Evolutionary conservation across 2,329 filamentous ascomycete species (phyloP), one percentile per base, ranked within the genome.

Genomic region (Alternaria sp.): DNA sequence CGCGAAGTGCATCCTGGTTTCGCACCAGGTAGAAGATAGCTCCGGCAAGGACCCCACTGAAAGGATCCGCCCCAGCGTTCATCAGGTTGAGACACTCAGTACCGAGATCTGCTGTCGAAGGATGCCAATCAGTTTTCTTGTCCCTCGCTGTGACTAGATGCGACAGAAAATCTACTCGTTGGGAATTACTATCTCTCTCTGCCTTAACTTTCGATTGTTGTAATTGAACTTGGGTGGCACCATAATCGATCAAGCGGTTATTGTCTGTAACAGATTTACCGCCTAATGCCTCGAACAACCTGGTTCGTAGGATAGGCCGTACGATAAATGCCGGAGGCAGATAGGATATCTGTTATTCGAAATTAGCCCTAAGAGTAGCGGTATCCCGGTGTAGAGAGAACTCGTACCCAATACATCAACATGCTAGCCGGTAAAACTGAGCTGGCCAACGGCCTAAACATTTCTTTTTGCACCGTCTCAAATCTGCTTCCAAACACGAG

Each of bases 1-100:
- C 65, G 18, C 60, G 18, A 12, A 79, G 70, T 16, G 64, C 65
- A 16, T 60, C 50, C 2, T 70, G 64, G 48, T 81, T 77, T 34
- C 78, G 75, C 4, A 78, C 60, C 10, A 82, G 72, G 63, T 82
- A 81, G 66, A 80, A 80, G 48, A 82, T 65, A 2, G 66, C 66
- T 22, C 71, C 72, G 4, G 70, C 61, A 16, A 78, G 51, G 16
- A 74, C 69, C 25, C 74, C 74, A 7, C 74, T 74, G 9, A 73
- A 77, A 2, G 79, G 80, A 55, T 81, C 80, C n/a, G 71, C 72
- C 12, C 76, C 82, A 1, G 82, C 82, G 27, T 80, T 78, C 45
- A 84, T 83, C 45, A 84, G 65, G 5, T 80, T 78, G 45, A 81
- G 76, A 36, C 75, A 77, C 62, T 84, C 82, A 40, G 75, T 78